A percentile compares a stretch with the other conserved stretches of the same genome.
These are phyloP conservation scores for Orbilia blumenaviensis DNA, from an alignment of 2,329 filamentous ascomycete species.

Conservation along the genomic window DNA sequence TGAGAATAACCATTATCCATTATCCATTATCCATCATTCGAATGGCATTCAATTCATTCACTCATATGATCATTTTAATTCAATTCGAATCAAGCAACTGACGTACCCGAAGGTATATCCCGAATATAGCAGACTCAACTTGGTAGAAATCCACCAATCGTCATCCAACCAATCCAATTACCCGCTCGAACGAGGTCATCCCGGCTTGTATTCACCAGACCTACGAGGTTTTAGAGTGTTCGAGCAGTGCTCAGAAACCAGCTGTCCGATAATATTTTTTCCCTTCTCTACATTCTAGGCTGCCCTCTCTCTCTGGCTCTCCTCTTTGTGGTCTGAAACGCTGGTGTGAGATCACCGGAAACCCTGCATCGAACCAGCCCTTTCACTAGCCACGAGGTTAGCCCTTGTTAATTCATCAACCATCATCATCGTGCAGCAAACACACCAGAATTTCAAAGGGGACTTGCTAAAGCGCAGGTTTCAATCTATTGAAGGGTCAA, in stretches of 20 bases:
- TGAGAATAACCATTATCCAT: too few species aligned
- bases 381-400: slow-evolving; percentile 22
- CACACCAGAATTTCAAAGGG: not conserved
- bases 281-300: too few species aligned
- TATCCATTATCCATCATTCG: too few species aligned
- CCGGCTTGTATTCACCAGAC: slow-evolving; percentile 16
- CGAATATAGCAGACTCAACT: not conserved
- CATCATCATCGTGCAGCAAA: slow-evolving; percentile 22
- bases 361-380: slow-evolving; percentile 44
- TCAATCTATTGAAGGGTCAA: slow-evolving; percentile 23
- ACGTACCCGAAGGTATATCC: slow-evolving; percentile 5
- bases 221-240: slow-evolving; percentile 31
- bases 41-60: too few species aligned
- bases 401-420: too few species aligned
- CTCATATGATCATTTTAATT: too few species aligned
- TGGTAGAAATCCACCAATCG: not conserved
- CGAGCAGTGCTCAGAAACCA: slow-evolving; percentile 6
- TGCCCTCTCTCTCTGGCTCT: slow-evolving; percentile 7
- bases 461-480: not conserved
- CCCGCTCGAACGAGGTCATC: slow-evolving; percentile 37
- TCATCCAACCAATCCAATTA: slow-evolving; percentile 10
- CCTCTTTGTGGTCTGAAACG: slow-evolving; percentile 41
- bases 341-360: slow-evolving; percentile 51
- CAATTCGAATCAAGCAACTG: not conserved
- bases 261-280: not conserved